Base-by-base conservation (phyloP, 2,329 filamentous ascomycete species). In the Cladophialophora immunda region DNA sequence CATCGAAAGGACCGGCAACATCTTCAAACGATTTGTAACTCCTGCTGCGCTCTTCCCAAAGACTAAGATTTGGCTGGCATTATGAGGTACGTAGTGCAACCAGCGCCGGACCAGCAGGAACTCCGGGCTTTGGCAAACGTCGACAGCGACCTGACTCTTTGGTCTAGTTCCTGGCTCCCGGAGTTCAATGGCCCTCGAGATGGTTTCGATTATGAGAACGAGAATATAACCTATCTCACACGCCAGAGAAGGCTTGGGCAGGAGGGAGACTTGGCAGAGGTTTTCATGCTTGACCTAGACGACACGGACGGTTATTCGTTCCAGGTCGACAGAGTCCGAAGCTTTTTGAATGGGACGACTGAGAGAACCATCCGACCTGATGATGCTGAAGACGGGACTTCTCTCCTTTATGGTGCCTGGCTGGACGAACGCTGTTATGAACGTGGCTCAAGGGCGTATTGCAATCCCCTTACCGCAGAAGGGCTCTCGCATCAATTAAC, bases 401-500 rank as follows among this genome's bases (percentile, higher is more conserved):
- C 60, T 57, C n/a, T 25, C 22, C 13, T 7, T 47, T 27, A 53
- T 54, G 22, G 32, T 22, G 47, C 29, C 25, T 65, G 63, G 63
- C 47, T 65, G 13, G 56, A 65, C 11, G 63, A 65, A 36, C 50
- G 63, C 17, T 17, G 27, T 19, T 54, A 17, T 27, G 30, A 36
- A 8, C 32, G 57, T 5, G 32, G 38, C 3, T 17, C 57, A 41
- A 54, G 53, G 53, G 15, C 22, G n/a, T 45, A 56, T 29, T 17
- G 19, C n/a, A 52, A 38, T 6, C 58, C 58, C 19, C 17, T 66
- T 19, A 66, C 58, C 17, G 64, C 64, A 29, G 41, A 57, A 8
- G 64, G 30, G 13, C 36, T 62, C 9, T 58, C 22, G 27, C 15
- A n/a, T 1, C 17, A 50, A 45, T 52, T 66, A 25, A 15, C 13